phyloP scores from a whole-genome alignment of 495 filamentous ascomycete species.

The Penicillium verhagenii region DNA sequence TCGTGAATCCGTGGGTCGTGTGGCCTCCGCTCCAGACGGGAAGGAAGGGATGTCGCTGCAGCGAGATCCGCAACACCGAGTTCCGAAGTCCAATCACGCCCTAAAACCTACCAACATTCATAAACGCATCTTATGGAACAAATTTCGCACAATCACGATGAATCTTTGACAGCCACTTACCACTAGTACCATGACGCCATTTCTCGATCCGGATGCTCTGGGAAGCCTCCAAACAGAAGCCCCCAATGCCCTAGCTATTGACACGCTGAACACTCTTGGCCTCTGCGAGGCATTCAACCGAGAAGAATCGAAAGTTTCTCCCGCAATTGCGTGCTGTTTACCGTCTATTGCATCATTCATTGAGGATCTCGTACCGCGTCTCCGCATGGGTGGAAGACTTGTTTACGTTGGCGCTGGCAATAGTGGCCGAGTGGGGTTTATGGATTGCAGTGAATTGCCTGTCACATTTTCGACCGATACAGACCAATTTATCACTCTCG shows the following conservation, averaged over 20 bases:
- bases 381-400: slow-evolving; percentile 33
- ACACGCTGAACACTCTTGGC: slow-evolving; percentile 31
- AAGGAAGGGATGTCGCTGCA: background rate
- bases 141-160: too few relatives aligned
- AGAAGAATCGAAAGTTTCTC: slow-evolving; percentile 33
- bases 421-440: slow-evolving; percentile 35
- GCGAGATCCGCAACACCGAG: background rate
- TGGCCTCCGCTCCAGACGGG: too few relatives aligned
- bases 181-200: background rate
- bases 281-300: slow-evolving; percentile 35
- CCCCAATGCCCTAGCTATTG: slow-evolving; percentile 15
- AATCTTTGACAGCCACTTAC: background rate
- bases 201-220: background rate
- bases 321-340: slow-evolving; percentile 29
- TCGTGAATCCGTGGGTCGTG: too few relatives aligned
- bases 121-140: too few relatives aligned
- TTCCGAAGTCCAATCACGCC: background rate
- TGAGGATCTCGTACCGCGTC: slow-evolving; percentile 28
- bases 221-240: background rate
- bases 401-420: slow-evolving; percentile 43
- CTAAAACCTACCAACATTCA: too few relatives aligned
- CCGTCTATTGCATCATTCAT: slow-evolving; percentile 31
- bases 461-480: slow-evolving; percentile 36
- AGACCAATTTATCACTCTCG: slow-evolving; percentile 34
- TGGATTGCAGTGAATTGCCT: slow-evolving; percentile 40